phyloP scores from a whole-genome alignment of 2,329 filamentous ascomycete genomes.

The Claviceps sp. region DNA sequence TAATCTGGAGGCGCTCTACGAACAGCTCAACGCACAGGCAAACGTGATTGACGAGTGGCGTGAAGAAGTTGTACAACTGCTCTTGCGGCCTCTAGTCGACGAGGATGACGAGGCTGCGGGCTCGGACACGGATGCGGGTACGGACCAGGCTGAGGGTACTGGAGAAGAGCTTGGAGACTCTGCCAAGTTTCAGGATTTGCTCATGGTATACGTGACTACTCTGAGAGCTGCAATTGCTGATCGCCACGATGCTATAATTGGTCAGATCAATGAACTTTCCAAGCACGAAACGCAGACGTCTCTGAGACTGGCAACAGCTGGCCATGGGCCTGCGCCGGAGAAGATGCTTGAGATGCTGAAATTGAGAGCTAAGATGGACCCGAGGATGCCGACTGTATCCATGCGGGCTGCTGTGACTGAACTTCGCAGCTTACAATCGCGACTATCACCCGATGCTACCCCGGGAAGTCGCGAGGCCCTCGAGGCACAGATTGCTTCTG shows the following conservation, averaged over 20 bases:
- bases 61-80: constrained; percentile 54
- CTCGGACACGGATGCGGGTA: constrained; percentile 70
- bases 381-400: constrained; percentile 41
- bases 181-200: constrained; percentile 73
- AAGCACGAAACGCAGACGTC: constrained; percentile 57
- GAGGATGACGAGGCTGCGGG: constrained; percentile 60
- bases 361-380: constrained; percentile 33
- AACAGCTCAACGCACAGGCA: constrained; percentile 58
- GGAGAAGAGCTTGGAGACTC: constrained; percentile 87
- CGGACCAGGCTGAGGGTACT: constrained; percentile 51
- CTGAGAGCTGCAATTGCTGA: constrained; percentile 67
- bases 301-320: constrained; percentile 43
- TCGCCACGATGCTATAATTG: constrained; percentile 62
- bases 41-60: constrained; percentile 62
- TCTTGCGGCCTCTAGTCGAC: constrained; percentile 67
- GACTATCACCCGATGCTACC: constrained; percentile 16
- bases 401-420: constrained; percentile 58
- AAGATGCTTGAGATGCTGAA: constrained; percentile 39
- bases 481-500: constrained; percentile 53
- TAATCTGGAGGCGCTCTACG: constrained; percentile 50
- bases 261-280: constrained; percentile 61
- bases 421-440: constrained; percentile 48
- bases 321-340: constrained; percentile 58
- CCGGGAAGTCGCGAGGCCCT: constrained; percentile 40
- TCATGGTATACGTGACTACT: constrained; percentile 74